Evolutionary conservation across 1,284 basidiomycete genomes (phyloP).

Genomic region (Ustilago esculenta): DNA sequence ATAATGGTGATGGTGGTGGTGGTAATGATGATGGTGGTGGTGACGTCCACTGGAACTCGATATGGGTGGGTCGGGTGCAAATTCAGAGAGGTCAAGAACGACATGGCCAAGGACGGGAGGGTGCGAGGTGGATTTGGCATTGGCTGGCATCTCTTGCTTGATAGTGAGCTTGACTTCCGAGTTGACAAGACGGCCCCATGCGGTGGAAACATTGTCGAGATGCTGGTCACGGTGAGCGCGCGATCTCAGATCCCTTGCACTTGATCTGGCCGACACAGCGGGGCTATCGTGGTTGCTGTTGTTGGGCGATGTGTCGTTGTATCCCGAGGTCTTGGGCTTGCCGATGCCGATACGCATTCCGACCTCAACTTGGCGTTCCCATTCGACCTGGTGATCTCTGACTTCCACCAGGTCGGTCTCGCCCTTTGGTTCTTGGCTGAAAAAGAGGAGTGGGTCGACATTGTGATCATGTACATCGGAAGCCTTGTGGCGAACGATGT

Average conservation of each 20-base stretch:
- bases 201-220: conserved; percentile 33
- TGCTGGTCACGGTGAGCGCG: conserved; percentile 26
- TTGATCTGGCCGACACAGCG: conserved; percentile 34
- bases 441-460: conserved; percentile 43
- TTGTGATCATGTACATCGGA: conserved; percentile 19
- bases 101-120: conserved; percentile 72
- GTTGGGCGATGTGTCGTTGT: conserved; percentile 12
- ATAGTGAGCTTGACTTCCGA: conserved; percentile 55
- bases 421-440: conserved; percentile 51
- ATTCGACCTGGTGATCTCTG: conserved; percentile 48
- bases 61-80: conserved; percentile 73
- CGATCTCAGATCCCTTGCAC: conserved; percentile 33
- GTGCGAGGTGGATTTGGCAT: conserved; percentile 30
- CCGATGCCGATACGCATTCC: conserved; percentile 57
- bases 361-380: conserved; percentile 53
- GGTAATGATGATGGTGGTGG: conserved; percentile 45
- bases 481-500: conserved; percentile 13
- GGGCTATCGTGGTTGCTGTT: conserved; percentile 29
- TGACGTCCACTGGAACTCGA: conserved; percentile 11
- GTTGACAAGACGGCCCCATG: conserved; percentile 48
- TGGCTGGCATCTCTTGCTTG: conserved; percentile 45
- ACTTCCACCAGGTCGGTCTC: conserved; percentile 42
- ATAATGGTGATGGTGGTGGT: conserved; percentile 50
- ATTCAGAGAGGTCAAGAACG: conserved; percentile 79
- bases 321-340: conserved; percentile 34